Evolutionary conservation across 345 rosid genomes (phyloP), one percentile per base, ranked within the genome.

Genomic region (Camelina neglecta): DNA sequence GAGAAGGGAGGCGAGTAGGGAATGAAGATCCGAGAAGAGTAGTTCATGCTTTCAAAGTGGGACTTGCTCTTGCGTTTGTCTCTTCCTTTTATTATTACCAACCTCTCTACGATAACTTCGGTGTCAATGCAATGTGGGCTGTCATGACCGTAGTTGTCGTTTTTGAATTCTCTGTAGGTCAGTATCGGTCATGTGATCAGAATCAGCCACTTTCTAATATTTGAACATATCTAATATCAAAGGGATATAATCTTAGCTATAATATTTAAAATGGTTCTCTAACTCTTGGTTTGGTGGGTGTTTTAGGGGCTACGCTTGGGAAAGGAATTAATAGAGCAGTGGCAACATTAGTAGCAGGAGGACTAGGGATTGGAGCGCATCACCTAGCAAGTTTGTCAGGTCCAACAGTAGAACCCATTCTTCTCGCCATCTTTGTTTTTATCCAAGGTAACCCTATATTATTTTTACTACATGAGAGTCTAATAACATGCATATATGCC

Each of bases 131-230:
- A 65, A 85, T 85, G 81, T 89, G 96, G 96, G 96, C 94, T 24
- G 82, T 93, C 0, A 84, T 93, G 75, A 93, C 98, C 59, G 95
- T 90, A 3, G 89, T 92, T 5, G 87, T 90, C n/a, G 90, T 90
- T 41, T 90, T 87, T 26, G 96, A 92, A 69, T 90, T 84, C 71
- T 85, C 86, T 4, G 96, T 88, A 0, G 96, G 97, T 86, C 35
- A 74, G 89, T 48, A 16, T 75, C 12, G 45, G 2, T 41, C 23
- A 47, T 36, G n/a, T 58, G 59, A 65, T 6, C 23, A 58, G 8
- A 11, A 23, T 38, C 59, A 57, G 8, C 44, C 23, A 26, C 47
- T 58, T 66, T 58, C 65, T 11, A 33, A 21, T 41, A 8, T 66
- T 57, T 33, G 65, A 55, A 42, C 11, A 71, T 31, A 45, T 16